Percentiles rank a stretch among this genome's conserved stretches.
phyloP scores from a whole-genome alignment of 805 yeast species.

The Crinitomyces ghanaensis region DNA sequence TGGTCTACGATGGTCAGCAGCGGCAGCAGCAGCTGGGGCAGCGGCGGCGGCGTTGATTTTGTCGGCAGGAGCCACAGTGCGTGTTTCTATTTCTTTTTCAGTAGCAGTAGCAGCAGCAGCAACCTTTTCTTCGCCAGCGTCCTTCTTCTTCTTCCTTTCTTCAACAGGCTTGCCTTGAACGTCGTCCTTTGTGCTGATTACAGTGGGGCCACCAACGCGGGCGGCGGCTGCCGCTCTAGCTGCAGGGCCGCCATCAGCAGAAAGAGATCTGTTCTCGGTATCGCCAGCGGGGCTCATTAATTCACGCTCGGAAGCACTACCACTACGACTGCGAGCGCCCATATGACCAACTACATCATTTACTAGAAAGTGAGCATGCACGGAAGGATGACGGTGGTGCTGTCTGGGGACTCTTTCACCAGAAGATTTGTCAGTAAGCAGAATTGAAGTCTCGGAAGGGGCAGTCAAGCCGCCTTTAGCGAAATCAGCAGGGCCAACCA shows the following conservation, averaged over 20 bases:
- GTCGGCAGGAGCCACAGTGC: too few relatives aligned
- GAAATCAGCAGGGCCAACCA: background rate
- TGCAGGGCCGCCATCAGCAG: too few relatives aligned
- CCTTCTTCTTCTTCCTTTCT: background rate
- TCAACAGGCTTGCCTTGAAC: too few relatives aligned
- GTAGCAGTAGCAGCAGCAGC: background rate
- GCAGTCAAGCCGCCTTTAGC: background rate
- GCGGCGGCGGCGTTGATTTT: too few relatives aligned
- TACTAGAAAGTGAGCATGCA: slow-evolving; percentile 70
- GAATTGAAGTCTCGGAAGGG: too few relatives aligned
- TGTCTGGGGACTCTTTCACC: slow-evolving; percentile 3
- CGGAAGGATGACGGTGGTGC: slow-evolving; percentile 48
- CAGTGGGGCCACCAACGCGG: background rate
- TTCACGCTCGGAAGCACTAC: slow-evolving; percentile 23
- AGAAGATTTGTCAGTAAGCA: slow-evolving; percentile 4
- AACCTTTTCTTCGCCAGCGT: background rate
- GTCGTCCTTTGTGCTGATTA: slow-evolving; percentile 1
- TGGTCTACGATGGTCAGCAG: background rate
- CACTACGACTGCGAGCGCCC: slow-evolving; percentile 27
- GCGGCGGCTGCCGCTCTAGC: too few relatives aligned
- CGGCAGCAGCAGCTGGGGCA: slow-evolving; percentile 1
- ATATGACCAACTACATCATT: slow-evolving; percentile 53
- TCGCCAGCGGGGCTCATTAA: slow-evolving; percentile 4
- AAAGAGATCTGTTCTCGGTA: too few relatives aligned
- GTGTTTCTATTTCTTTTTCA: too few relatives aligned